Base-by-base conservation (phyloP, 2,329 filamentous ascomycete genomes). In the Pestalotiopsis sp. region DNA sequence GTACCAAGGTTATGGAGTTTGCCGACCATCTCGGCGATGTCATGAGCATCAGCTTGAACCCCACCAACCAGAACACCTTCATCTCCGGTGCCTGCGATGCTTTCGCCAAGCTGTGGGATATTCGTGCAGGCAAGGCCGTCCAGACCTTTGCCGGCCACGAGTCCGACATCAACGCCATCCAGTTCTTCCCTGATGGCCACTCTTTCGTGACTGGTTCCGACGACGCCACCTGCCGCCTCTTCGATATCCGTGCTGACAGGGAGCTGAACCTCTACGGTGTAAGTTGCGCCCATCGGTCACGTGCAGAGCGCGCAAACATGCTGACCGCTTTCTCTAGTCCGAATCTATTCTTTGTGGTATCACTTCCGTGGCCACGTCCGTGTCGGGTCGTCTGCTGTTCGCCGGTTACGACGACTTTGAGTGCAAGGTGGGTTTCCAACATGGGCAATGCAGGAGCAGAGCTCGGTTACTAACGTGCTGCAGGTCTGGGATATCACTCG, bases 41-140 rank as follows among this genome's bases (percentile, higher is more conserved):
- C 75, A 99, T 99, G 96, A 98, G 95, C 86, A 94, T 98, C 84
- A 98, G 95, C 88, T 93, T 99, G 82, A 98, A 99, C 85, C 96
- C 96, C 1, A 97, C 97, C 71, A 98, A 98, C 85, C 95, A 97
- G 83, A 98, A 98, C 84, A 96, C 97, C 72, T 99, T 99, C 80
- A 96, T 98, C 72, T 98, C 96, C n/a, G 96, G 96, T 81, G 96
- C 96, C 76, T 99, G 96, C 83, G 96, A 99, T 81, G 95, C 95
- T 17, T 99, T 98, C 79, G 96, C 96, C 69, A 99, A 99, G 84
- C 86, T 99, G 68, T 99, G 96, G 96, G 96, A 99, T 85, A 97
- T 98, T 75, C 93, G 96, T 79, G 95, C 96, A 74, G 95, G 97
- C 78, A 98, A 98, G 87, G 97, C 96, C 74, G 95, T 97, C 66